phyloP scores from a whole-genome alignment of 257 asterid genomes.

The Nicotiana benthamiana region DNA sequence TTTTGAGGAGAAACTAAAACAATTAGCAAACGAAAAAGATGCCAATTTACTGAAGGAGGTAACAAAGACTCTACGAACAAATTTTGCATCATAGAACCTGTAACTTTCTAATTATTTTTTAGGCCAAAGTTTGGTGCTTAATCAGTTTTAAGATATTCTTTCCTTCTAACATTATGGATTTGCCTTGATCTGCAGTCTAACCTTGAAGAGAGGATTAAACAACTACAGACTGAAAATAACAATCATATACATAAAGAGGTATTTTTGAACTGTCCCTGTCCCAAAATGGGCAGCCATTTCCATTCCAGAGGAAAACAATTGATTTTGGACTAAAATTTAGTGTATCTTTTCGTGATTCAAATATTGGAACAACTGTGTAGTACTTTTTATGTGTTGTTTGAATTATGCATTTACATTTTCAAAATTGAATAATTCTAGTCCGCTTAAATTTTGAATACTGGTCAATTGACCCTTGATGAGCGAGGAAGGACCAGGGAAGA shows the following conservation, averaged over 20 bases:
- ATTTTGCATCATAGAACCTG: neutral
- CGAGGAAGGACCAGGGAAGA: neutral
- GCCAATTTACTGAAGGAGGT: conserved; percentile 48
- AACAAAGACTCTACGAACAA: neutral
- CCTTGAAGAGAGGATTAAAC: conserved; percentile 35
- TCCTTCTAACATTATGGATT: neutral
- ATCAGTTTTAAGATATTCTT: neutral
- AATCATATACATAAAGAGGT: conserved; percentile 38
- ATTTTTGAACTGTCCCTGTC: conserved; percentile 12
- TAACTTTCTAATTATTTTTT: conserved; percentile 4
- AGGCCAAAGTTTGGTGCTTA: neutral
- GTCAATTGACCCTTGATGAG: neutral
- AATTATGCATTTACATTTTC: neutral
- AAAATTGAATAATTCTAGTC: neutral
- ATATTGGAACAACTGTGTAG: neutral
- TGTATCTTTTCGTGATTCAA: neutral
- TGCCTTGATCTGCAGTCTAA: conserved; percentile 26
- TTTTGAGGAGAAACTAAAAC: conserved; percentile 41
- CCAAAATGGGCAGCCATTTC: neutral
- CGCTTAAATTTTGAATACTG: neutral
- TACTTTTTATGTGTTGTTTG: neutral
- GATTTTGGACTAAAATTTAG: neutral
- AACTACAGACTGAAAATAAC: conserved; percentile 34
- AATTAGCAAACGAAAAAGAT: conserved; percentile 39
- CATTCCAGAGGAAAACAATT: neutral